Percentiles rank a stretch among this genome's conserved stretches.
phyloP scores from a whole-genome alignment of 148 eudicot genomes.

The Vaccinium macrocarpon region DNA sequence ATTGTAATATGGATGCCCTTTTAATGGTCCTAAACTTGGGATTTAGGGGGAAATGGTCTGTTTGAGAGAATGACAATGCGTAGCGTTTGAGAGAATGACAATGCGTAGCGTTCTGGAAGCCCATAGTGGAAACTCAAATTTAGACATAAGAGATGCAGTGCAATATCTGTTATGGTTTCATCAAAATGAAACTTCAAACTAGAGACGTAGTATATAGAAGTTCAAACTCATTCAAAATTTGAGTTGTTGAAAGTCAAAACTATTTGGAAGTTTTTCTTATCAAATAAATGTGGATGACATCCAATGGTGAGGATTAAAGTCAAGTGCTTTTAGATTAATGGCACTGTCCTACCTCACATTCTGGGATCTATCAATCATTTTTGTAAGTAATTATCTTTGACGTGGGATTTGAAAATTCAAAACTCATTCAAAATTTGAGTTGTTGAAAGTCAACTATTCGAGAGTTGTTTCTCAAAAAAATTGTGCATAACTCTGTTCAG shows the following conservation, averaged over 20 bases:
- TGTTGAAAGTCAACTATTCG: not conserved
- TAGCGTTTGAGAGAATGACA: not conserved
- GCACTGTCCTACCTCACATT: not conserved
- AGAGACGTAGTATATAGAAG: not conserved
- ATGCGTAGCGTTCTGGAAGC: not conserved
- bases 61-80: not conserved
- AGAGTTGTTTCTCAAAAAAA: not conserved
- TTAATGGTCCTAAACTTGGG: not conserved
- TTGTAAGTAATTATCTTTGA: not conserved
- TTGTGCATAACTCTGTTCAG: not conserved
- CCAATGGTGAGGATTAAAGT: not conserved
- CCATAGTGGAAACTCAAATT: not conserved
- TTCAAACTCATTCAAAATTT: conserved; percentile 1
- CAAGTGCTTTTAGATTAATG: not conserved
- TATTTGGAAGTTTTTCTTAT: not conserved
- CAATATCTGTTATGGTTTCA: not conserved
- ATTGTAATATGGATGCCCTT: not conserved
- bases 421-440: not conserved
- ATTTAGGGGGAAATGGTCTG: not conserved
- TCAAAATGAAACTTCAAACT: not conserved
- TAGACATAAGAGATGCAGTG: not conserved
- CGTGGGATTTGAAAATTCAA: not conserved
- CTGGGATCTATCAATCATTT: not conserved
- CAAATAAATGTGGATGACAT: not conserved
- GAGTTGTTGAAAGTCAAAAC: not conserved